A percentile compares a stretch with the other conserved stretches of the same genome.
Evolutionary conservation across 176 grass and related monocot species (phyloP).

Genomic region (Oryza rufipogon): DNA sequence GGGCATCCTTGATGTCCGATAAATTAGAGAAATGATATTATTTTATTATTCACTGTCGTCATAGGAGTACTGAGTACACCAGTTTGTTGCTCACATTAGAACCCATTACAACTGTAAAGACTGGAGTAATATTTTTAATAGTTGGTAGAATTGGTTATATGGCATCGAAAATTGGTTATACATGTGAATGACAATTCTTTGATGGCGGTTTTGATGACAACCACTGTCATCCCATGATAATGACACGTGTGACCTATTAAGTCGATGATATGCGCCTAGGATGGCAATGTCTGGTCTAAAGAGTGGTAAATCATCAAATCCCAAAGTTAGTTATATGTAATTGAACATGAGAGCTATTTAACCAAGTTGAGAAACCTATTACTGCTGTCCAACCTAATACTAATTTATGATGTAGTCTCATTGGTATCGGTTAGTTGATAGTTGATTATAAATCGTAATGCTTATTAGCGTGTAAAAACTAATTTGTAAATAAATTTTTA

Average conservation of each 20-base stretch:
- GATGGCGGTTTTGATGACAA: neutral
- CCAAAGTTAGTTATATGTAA: neutral
- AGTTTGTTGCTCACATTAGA: neutral
- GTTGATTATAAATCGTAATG: too few species aligned
- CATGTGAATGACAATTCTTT: neutral
- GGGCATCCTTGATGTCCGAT: neutral
- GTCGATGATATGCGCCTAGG: too few species aligned
- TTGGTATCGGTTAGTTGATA: too few species aligned
- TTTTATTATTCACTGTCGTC: neutral
- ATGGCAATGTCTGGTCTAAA: too few species aligned
- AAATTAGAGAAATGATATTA: neutral
- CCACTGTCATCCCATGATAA: too few species aligned
- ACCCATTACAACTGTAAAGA: neutral
- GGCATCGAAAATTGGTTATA: neutral
- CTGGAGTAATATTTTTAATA: neutral
- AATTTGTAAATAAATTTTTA: too few species aligned
- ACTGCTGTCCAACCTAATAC: too few species aligned
- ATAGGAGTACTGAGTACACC: neutral
- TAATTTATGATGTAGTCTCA: too few species aligned
- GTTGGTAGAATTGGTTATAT: too few species aligned
- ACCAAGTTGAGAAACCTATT: neutral
- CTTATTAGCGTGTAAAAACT: too few species aligned
- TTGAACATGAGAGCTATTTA: neutral
- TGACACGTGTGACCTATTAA: too few species aligned
- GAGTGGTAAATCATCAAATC: too few species aligned